These are phyloP conservation scores for Talaromyces sp. DNA, from an alignment of 2,329 filamentous ascomycete genomes.

Conservation along the genomic window DNA sequence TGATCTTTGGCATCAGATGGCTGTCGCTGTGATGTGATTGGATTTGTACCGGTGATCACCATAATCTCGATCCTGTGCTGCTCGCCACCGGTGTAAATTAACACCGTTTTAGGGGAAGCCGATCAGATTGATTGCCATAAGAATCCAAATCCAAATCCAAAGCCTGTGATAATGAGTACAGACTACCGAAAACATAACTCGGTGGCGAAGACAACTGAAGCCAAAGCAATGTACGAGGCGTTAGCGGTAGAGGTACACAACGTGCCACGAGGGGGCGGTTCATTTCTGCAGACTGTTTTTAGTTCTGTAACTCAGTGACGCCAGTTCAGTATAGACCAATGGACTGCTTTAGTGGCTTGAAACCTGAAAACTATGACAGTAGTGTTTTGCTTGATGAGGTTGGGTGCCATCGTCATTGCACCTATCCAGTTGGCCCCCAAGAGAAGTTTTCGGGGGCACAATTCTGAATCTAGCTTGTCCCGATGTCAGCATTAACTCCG, in stretches of 20 bases:
- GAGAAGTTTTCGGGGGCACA: background rate
- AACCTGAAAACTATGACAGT: background rate
- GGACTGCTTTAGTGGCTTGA: too few relatives aligned
- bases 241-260: background rate
- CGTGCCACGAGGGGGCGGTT: background rate
- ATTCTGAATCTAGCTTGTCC: slow-evolving; percentile 2
- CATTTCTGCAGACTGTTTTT: background rate
- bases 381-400: background rate
- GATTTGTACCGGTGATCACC: background rate
- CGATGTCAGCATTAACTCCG: slow-evolving; percentile 4
- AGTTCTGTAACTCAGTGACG: background rate
- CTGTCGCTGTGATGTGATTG: background rate
- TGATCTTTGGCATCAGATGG: background rate
- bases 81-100: background rate
- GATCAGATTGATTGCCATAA: background rate
- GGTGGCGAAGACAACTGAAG: background rate
- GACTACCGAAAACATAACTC: background rate
- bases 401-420: too few relatives aligned
- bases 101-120: background rate
- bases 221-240: too few relatives aligned
- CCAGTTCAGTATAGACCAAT: too few relatives aligned
- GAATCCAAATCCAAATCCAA: too few relatives aligned
- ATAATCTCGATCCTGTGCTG: background rate
- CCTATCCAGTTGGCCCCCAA: background rate
- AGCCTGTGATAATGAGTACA: background rate